Conservation (phyloP, 495 filamentous ascomycete species). For the Hyaloscypha hepaticicola region DNA sequence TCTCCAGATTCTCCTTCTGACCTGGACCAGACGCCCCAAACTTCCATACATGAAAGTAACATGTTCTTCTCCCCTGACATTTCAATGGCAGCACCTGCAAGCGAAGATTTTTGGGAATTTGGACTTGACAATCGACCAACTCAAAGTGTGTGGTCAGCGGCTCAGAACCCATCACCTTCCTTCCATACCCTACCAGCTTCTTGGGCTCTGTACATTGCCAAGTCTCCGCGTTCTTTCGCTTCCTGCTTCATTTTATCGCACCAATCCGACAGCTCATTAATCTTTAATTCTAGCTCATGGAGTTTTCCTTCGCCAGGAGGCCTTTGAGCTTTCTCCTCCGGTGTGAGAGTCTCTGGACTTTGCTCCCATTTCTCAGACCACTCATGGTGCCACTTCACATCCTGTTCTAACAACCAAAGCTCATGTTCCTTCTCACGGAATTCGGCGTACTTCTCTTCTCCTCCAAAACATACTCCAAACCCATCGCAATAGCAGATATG, state of each 20-base stretch:
- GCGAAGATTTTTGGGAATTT: background rate
- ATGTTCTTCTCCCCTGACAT: background rate
- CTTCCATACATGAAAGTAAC: background rate
- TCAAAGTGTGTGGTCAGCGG: background rate
- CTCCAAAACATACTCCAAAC: constrained; percentile 76
- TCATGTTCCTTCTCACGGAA: constrained; percentile 46
- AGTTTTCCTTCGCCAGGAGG: constrained; percentile 20
- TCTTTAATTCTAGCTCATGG: constrained; percentile 16
- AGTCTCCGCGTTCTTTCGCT: constrained; percentile 26
- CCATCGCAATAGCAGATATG: constrained; percentile 70
- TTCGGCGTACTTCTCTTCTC: constrained; percentile 48
- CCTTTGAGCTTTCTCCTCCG: constrained; percentile 15
- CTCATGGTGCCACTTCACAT: constrained; percentile 38
- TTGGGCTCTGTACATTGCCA: constrained; percentile 24
- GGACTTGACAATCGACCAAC: background rate
- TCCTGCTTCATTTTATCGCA: constrained; percentile 7
- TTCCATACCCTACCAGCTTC: constrained; percentile 29
- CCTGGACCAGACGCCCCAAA: background rate
- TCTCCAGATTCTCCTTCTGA: background rate
- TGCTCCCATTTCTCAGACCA: constrained; percentile 37
- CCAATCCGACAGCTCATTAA: constrained; percentile 19
- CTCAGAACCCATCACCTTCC: constrained; percentile 30
- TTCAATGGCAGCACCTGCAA: background rate
- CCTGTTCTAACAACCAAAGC: constrained; percentile 44
- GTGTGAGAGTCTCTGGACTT: background rate